phyloP scores from a whole-genome alignment of 2,329 filamentous ascomycete species.

The Talaromyces sp. region DNA sequence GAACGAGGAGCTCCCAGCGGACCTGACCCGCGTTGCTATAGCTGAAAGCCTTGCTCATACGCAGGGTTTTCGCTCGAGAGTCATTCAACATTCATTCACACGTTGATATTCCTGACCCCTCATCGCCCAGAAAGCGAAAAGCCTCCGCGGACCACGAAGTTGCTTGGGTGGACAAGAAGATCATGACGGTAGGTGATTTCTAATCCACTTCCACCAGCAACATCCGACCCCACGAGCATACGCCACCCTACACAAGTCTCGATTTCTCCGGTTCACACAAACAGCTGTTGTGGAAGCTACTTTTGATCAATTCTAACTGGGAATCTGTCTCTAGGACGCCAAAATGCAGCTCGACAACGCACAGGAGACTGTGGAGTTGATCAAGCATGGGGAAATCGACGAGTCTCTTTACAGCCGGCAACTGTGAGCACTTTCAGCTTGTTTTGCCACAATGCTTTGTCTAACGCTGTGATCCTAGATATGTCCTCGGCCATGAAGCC shows the following conservation, averaged over 20 bases:
- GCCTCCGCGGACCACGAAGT: constrained; percentile 42
- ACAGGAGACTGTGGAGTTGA: constrained; percentile 52
- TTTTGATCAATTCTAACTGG: not conserved
- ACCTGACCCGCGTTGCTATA: constrained; percentile 10
- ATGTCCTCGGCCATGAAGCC: constrained; percentile 69
- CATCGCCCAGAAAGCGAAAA: constrained; percentile 49
- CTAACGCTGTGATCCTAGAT: constrained; percentile 31
- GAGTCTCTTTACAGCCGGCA: constrained; percentile 63
- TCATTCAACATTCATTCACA: constrained; percentile 38
- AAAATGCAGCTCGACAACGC: constrained; percentile 59
- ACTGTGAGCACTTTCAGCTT: constrained; percentile 35
- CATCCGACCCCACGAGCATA: constrained; percentile 1
- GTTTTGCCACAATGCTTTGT: not conserved
- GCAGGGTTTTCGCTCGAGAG: constrained; percentile 34
- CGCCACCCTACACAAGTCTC: not conserved
- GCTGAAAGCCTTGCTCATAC: constrained; percentile 37
- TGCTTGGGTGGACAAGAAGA: constrained; percentile 47
- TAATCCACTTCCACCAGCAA: constrained; percentile 1
- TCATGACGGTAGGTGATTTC: constrained; percentile 42
- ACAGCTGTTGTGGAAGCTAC: not conserved
- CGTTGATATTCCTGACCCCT: constrained; percentile 36
- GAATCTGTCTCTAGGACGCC: constrained; percentile 34
- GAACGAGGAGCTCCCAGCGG: constrained; percentile 16
- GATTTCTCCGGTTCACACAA: not conserved
- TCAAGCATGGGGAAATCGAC: constrained; percentile 61